Base-by-base conservation (phyloP, 2,329 filamentous ascomycete genomes). In the Rhinocladiella mackenziei region DNA sequence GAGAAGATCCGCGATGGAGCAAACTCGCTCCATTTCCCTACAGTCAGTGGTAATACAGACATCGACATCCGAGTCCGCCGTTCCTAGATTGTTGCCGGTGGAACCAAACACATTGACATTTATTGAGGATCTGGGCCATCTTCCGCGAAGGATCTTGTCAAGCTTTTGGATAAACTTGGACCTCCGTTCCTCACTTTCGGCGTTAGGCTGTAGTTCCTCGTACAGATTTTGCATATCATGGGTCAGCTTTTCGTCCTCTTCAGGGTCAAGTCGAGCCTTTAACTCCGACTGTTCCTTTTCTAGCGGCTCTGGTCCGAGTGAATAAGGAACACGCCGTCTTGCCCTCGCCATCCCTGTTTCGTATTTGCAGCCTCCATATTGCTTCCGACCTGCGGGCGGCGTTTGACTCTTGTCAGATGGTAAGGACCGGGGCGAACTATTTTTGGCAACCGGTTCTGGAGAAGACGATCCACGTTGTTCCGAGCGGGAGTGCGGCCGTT, bases 101-200 rank as follows among this genome's bases (percentile, higher is more conserved):
- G 92, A 97, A n/a, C 92, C 92, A 75, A 98, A 98, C 11, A 97
- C 80, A 63, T 92, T 84, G 25, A 96, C 92, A 55, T 79, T 82
- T 60, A 96, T 96, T 50, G 94, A 78, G 59, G 88, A 84, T 1
- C 86, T 88, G 1, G 92, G 92, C 87, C 91, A 98, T 62, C 94
- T 81, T 5, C 86, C 78, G 59, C 94, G 92, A 62, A 98, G 81
- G 29, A 97, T 79, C 55, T 77, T 83, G 66, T 95, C 86, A 59
- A 98, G 70, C 69, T 97, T 98, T 55, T 75, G 72, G n/a, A 96
- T 81, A 57, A 98, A 78, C 58, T 78, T 80, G 53, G 76, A 73
- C 48, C 91, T 77, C 54, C 87, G 82, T 48, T 78, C 73, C 58
- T 94, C 86, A 47, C 91, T 89, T 54, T 87, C 78, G 1, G 78